phyloP scores from a whole-genome alignment of 1,284 basidiomycete genomes.

The Ceratobasidium sp. region DNA sequence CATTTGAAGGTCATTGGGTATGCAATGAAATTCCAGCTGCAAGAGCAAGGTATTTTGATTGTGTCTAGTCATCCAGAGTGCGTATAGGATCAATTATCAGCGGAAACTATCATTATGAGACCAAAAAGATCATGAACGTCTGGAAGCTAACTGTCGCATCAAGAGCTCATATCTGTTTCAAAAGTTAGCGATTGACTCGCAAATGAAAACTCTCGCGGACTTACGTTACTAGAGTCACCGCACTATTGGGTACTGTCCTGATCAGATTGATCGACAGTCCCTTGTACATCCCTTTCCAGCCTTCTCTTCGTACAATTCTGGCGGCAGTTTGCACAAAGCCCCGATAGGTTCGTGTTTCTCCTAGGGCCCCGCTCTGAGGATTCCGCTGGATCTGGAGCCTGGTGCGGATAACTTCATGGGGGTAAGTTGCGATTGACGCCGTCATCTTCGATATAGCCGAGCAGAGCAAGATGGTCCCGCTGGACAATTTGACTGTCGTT shows the following conservation, averaged over 20 bases:
- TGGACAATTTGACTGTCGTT: constrained; percentile 56
- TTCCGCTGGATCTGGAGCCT: constrained; percentile 83
- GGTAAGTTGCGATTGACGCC: constrained; percentile 91
- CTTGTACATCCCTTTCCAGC: constrained; percentile 86
- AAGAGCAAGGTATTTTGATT: too few relatives aligned
- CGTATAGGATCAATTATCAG: too few relatives aligned
- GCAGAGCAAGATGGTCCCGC: constrained; percentile 79
- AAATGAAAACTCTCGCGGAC: constrained; percentile 50
- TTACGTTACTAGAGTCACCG: constrained; percentile 93
- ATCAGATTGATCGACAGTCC: constrained; percentile 90
- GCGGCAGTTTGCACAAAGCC: constrained; percentile 76
- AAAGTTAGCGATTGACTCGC: neutral
- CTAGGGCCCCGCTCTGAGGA: constrained; percentile 56
- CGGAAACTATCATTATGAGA: too few relatives aligned
- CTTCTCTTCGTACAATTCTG: constrained; percentile 79
- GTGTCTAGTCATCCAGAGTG: too few relatives aligned
- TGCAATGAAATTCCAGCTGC: too few relatives aligned
- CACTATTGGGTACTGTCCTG: constrained; percentile 91
- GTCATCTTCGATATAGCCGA: constrained; percentile 93
- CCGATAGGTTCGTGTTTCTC: constrained; percentile 49
- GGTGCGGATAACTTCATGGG: constrained; percentile 94
- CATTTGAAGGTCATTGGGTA: too few relatives aligned
- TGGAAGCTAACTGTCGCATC: constrained; percentile 51
- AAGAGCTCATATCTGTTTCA: constrained; percentile 54
- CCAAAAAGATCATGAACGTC: neutral